Percentiles rank a stretch among this genome's conserved stretches.
Evolutionary conservation across 257 asterid genomes (phyloP).

Genomic region (Ballota nigra): DNA sequence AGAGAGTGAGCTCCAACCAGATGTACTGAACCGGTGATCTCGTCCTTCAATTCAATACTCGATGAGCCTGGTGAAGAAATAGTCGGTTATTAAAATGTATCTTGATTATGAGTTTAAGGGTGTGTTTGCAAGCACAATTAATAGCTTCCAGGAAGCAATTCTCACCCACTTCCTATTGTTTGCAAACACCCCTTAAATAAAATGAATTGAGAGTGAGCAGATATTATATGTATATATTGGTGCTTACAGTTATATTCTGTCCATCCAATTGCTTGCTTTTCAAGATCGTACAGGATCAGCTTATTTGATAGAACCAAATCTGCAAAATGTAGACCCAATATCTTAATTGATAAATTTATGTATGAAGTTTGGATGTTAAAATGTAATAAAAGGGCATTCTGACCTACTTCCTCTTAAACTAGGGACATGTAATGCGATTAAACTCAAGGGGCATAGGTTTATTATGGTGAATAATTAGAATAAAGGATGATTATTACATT

Average conservation of each 20-base stretch:
- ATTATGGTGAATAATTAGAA: no score
- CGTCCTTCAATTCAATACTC: conserved; percentile 87
- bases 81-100: not conserved
- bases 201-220: not conserved
- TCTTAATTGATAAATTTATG: no score
- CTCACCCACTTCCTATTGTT: no score
- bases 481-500: no score
- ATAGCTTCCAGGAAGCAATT: no score
- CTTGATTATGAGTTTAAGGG: not conserved
- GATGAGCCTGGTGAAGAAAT: conserved; percentile 72
- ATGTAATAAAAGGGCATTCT: not conserved
- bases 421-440: not conserved
- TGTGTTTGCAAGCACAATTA: no score
- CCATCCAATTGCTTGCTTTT: conserved; percentile 96
- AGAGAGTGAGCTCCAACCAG: conserved; percentile 95
- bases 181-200: not conserved
- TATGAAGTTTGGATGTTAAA: not conserved
- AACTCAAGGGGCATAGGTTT: no score
- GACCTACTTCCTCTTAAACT: not conserved
- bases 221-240: not conserved
- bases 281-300: conserved; percentile 91
- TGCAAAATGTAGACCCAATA: conserved; percentile 40
- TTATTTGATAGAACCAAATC: conserved; percentile 94
- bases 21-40: conserved; percentile 96
- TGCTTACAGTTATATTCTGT: conserved; percentile 96